These are phyloP conservation scores for Globisporangium ultimum DNA, from an alignment of 352 stramenopile species.

Conservation along the genomic window DNA sequence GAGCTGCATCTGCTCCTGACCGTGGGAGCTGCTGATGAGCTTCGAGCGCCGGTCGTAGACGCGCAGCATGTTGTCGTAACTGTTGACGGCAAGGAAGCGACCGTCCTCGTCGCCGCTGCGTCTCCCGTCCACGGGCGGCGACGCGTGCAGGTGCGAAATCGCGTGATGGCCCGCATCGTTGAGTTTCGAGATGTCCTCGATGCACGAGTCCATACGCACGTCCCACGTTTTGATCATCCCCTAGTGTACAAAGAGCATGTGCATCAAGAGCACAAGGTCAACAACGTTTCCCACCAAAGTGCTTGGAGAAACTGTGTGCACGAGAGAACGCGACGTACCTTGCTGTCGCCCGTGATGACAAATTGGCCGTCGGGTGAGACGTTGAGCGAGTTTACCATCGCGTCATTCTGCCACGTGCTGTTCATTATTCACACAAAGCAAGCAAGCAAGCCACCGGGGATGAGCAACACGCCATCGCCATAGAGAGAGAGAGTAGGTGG, in stretches of 20 bases:
- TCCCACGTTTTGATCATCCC: slow-evolving; percentile 88
- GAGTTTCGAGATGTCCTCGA: slow-evolving; percentile 74
- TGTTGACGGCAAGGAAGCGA: slow-evolving; percentile 82
- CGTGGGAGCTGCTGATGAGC: slow-evolving; percentile 69
- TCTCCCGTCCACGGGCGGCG: slow-evolving; percentile 55
- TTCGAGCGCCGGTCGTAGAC: slow-evolving; percentile 85
- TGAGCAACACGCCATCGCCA: too few species aligned
- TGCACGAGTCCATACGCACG: slow-evolving; percentile 71
- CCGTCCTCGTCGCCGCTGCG: slow-evolving; percentile 57
- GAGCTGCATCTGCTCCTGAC: slow-evolving; percentile 76
- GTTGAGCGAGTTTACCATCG: slow-evolving; percentile 86
- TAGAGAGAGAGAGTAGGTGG: too few species aligned
- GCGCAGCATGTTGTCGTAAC: slow-evolving; percentile 88
- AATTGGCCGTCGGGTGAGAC: slow-evolving; percentile 72
- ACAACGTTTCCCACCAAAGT: too few species aligned
- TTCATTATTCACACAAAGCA: too few species aligned
- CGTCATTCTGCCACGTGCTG: slow-evolving; percentile 78
- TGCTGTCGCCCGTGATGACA: slow-evolving; percentile 81
- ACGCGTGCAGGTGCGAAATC: slow-evolving; percentile 83
- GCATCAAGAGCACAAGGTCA: background rate
- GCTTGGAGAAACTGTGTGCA: too few species aligned
- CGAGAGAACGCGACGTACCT: slow-evolving; percentile 26
- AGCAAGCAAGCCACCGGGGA: background rate
- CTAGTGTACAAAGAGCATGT: too few species aligned
- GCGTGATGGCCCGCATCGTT: slow-evolving; percentile 77